Base-by-base conservation (phyloP, 352 stramenopile species). In the Phytophthora foliorum region DNA sequence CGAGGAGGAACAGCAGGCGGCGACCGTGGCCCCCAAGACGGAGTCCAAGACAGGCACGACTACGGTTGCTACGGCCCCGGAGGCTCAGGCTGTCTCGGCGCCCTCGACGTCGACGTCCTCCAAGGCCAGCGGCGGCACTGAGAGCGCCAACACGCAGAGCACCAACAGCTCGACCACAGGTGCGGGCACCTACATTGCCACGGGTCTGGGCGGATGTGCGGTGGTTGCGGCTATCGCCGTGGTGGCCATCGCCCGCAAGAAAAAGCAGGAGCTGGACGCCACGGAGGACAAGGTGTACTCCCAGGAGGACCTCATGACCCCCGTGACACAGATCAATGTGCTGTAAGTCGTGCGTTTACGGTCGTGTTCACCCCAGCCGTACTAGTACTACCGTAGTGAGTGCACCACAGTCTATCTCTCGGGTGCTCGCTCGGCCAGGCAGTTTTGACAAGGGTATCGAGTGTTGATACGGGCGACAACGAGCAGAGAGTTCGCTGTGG, bases 201-300 rank as follows among this genome's bases (percentile, higher is more conserved):
- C 62, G 8, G 36, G 19, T 7, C 14, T 81, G 1, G 69, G 69
- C 27, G 51, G 62, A 21, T 42, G 69, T 9, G 77, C 57, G 3
- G 62, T 79, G 6, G 24, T 77, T 10, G 77, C 72, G 10, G 74
- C 62, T 49, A 63, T 78, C 2, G 71, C 57, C 21, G 63, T 79
- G 11, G 70, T 86, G 45, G 75, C 84, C 44, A 67, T 82, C 13
- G 57, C 79, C 19, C 81, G 76, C 53, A 83, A 80, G 73, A 90
- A 87, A 74, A 88, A 91, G 76, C 38, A 81, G 41, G 36, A 76
- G 57, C 60, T 90, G 34, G 81, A 90, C 19, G 72, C 61, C 29
- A 41, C 39, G 21, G 75, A 80, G 27, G 46, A 24, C 22, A 81
- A 81, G 53, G 66, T 74, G n/a, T 69, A 71, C 57, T 57, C 36